Evolutionary conservation across 192 early-diverging fungal species (phyloP), one percentile per base, ranked within the genome.

Genomic region (Entomortierella chlamydospora): DNA sequence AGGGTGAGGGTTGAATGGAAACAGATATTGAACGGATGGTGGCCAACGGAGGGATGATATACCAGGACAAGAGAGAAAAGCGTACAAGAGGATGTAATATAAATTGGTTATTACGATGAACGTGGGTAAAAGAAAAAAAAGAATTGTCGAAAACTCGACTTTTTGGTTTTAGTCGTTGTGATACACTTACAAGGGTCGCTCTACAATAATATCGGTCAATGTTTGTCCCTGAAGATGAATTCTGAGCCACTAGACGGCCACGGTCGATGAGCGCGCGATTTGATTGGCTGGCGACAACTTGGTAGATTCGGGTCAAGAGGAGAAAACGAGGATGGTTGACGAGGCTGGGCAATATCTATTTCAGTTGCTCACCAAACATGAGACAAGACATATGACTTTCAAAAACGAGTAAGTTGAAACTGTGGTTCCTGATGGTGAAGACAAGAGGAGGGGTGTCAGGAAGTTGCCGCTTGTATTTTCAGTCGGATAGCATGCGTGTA

Each of bases 201-300:
- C 34, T 12, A 17, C 2, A 20, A 47, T 20, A 29, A 31, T 64
- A 52, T 53, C n/a, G 41, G 50, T n/a, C 57, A 52, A 45, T n/a
- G 1, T 18, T 34, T 28, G 47, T 56, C 31, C 57, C 56, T 51
- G 55, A 8, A 55, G 22, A 64, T 13, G 13, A 42, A 56, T 66
- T 56, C 20, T 57, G 45, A 34, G n/a, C 72, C 72, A 66, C 30
- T 26, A 49, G 50, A 59, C 18, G 28, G 57, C 60, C 72, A 73
- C 72, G 72, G 72, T 73, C 72, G 62, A 20, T 54, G 39, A 45
- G 43, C n/a, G 59, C 72, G 57, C 62, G 63, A 66, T 66, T 23
- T 73, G 57, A 73, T 73, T 73, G 72, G 72, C 63, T 53, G 57
- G 26, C 2, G 29, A 20, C n/a, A 57, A 41, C 20, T 6, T 25